Percentiles rank a stretch among this genome's conserved stretches.
Evolutionary conservation across 75 land plant species (phyloP).

Genomic region (Selaginella tamariscina): DNA sequence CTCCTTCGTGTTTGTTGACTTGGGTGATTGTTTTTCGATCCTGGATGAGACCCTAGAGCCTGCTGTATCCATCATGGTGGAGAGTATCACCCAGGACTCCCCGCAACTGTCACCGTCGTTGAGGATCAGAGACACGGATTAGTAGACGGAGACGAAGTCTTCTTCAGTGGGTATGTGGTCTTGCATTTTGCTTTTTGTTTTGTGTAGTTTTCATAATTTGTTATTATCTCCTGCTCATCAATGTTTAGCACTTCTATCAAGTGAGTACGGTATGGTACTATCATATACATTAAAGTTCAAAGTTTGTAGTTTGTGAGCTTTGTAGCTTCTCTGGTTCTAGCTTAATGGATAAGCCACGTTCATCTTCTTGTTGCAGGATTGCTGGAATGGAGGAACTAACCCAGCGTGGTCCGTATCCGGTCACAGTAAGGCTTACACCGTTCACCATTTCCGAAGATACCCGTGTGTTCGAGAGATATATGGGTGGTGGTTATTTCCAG

Average conservation of each 20-base stretch:
- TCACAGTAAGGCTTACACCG: slow-evolving; percentile 28
- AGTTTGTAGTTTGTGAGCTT: no score
- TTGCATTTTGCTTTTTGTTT: no score
- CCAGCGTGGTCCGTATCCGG: slow-evolving; percentile 22
- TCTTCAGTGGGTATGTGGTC: slow-evolving; percentile 37
- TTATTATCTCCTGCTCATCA: no score
- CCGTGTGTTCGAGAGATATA: slow-evolving; percentile 22
- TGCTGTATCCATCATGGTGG: slow-evolving; percentile 25
- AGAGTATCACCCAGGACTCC: slow-evolving; percentile 38
- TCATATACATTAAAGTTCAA: no score
- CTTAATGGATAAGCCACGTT: no score
- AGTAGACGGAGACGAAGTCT: slow-evolving; percentile 37
- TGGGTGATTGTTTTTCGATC: slow-evolving; percentile 30
- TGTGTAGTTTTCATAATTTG: no score
- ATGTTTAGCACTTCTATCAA: no score
- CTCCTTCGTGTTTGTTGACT: slow-evolving; percentile 31
- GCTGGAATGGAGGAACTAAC: slow-evolving; percentile 40
- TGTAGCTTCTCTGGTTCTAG: no score
- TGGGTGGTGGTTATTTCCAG: slow-evolving; percentile 31
- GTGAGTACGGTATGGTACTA: no score
- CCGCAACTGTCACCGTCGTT: slow-evolving; percentile 44
- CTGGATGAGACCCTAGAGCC: slow-evolving; percentile 30
- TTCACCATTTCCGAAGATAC: slow-evolving; percentile 41
- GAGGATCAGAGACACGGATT: slow-evolving; percentile 46
- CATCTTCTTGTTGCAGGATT: no score